Evolutionary conservation across 306 rosid species (phyloP), one percentile per base, ranked within the genome.

Genomic region (Quercus ilex): DNA sequence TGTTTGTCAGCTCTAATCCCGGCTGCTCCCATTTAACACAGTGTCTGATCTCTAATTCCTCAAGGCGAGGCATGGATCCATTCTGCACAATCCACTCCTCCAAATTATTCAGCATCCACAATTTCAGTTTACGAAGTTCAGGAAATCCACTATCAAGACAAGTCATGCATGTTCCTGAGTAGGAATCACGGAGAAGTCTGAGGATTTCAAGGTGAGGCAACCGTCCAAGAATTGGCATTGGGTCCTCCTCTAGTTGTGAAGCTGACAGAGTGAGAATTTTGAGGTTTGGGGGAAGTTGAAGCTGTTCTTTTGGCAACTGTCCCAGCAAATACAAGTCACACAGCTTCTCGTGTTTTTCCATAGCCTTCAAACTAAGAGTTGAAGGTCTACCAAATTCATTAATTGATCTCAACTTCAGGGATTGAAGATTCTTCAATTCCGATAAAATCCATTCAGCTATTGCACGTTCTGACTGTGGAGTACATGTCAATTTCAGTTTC

Each of bases 401-500:
- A 10, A 21, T 75, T 23, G 58, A 21, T 49, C 58, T 60, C 59
- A 75, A 75, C 58, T 43, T 75, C 10, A 75, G 43, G 9, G 71
- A 60, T 13, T 18, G 78, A 51, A 75, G 78, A 30, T 60, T 3
- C 18, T 58, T 75, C 6, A 75, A 59, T 41, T 65, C 3, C 18
- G 79, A 60, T 25, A 25, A 25, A 65, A 75, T 43, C 79, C 58
- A 21, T 12, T 17, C 5, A 14, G 71, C 79, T 60, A 75, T 59
- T 23, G 25, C 71, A 26, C 28, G 12, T 5, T 33, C 58, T 59
- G 25, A 38, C n/a, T 56, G 1, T 15, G 79, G 20, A 49, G 15
- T 43, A 56, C 43, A 75, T 60, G 79, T 75, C 59, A 75, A 28
- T 10, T 38, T 38, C 71, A 75, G 25, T 49, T 75, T 75, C 21